Evolutionary conservation across 1,284 basidiomycete species (phyloP), one percentile per base, ranked within the genome.

Genomic region (Naganishia sp.): DNA sequence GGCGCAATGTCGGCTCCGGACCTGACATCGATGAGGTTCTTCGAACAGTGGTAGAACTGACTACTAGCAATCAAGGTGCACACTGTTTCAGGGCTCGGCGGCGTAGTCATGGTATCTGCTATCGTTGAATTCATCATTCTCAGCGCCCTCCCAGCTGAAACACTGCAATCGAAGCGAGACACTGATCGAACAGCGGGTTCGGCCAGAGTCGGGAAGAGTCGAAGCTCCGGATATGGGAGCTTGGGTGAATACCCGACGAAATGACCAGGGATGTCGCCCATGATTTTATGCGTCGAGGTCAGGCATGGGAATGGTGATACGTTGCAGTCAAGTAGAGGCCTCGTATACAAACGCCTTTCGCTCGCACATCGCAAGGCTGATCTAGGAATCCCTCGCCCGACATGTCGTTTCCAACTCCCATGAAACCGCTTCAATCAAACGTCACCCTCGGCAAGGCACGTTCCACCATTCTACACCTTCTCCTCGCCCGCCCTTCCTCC

Each of bases 401-500:
- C 48, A 50, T 61, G 48, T 50, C 59, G 21, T n/a, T 52, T 48
- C 13, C 59, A 28, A 52, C 33, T 2, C 31, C 45, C 18, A 39
- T 46, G 21, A 60, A 61, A 25, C 59, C 59, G 36, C 28, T 36
- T 6, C 59, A 52, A 11, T 21, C 59, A 13, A 25, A 59, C 11
- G 28, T 59, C 15, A 31, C 25, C 44, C 56, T 59, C 16, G n/a
- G 16, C 28, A 36, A 44, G 1, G 45, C 45, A 16, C 56, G 56
- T 23, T 25, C 45, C n/a, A 61, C 48, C 45, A 61, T 66, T 39
- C 57, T 61, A 5, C 54, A 64, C 25, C 60, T 67, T 55, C 61
- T 63, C 42, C 64, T 68, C 53, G 36, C 55, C 1, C 55, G 48
- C 55, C 64, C 64, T 5, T 36, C 57, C 2, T 61, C 67, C 15